Evolutionary conservation across 2,329 filamentous ascomycete species (phyloP).

Genomic region (Fusarium luffae): DNA sequence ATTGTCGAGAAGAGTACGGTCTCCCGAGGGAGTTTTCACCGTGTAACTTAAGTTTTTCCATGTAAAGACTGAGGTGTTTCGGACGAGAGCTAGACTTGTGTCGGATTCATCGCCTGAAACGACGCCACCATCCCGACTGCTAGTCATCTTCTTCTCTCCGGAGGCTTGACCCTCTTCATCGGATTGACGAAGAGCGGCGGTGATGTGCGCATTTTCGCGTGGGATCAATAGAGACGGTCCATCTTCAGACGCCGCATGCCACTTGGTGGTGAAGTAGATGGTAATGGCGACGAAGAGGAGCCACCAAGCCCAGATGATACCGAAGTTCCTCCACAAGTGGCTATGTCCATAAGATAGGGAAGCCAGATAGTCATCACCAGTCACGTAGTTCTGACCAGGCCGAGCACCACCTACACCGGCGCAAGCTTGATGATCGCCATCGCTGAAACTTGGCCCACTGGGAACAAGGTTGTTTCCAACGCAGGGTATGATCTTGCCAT

Average conservation of each 20-base stretch:
- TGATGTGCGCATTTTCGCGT: slow-evolving; percentile 63
- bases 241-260: slow-evolving; percentile 64
- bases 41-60: slow-evolving; percentile 80
- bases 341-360: slow-evolving; percentile 64
- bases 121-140: slow-evolving; percentile 19
- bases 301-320: slow-evolving; percentile 73
- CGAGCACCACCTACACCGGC: slow-evolving; percentile 67
- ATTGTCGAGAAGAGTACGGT: slow-evolving; percentile 79
- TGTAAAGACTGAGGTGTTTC: slow-evolving; percentile 76
- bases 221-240: slow-evolving; percentile 70
- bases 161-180: slow-evolving; percentile 63
- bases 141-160: slow-evolving; percentile 35
- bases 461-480: slow-evolving; percentile 63
- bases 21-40: slow-evolving; percentile 68
- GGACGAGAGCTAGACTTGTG: slow-evolving; percentile 55
- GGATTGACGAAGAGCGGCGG: slow-evolving; percentile 40
- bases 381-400: slow-evolving; percentile 60
- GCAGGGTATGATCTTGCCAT: slow-evolving; percentile 64
- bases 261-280: slow-evolving; percentile 65
- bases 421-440: slow-evolving; percentile 61
- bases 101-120: slow-evolving; percentile 23
- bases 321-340: slow-evolving; percentile 70
- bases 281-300: slow-evolving; percentile 68
- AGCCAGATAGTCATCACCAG: slow-evolving; percentile 68
- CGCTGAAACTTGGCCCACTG: slow-evolving; percentile 59